Conservation (phyloP, 2,329 filamentous ascomycete genomes). For the Lecanosticta acicola region DNA sequence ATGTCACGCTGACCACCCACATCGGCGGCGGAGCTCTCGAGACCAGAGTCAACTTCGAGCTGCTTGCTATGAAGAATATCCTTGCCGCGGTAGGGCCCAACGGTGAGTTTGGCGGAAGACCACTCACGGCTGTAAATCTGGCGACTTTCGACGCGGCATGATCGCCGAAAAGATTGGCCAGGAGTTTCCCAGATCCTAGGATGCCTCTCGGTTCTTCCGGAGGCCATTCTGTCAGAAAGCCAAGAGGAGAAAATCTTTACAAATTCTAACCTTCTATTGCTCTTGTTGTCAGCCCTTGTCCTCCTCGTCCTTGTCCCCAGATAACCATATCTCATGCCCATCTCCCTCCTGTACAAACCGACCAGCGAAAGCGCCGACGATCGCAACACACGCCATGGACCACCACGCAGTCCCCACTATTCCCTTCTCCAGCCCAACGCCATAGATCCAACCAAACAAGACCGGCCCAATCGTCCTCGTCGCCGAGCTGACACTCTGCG, state of each 20-base stretch:
- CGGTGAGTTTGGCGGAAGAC: neutral
- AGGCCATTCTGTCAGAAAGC: no score
- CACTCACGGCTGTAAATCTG: conserved; percentile 3
- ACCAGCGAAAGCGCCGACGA: conserved; percentile 53
- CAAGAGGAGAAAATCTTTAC: neutral
- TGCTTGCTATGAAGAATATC: conserved; percentile 34
- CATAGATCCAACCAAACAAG: conserved; percentile 48
- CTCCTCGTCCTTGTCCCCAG: conserved; percentile 39
- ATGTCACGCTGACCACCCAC: conserved; percentile 36
- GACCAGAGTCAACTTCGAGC: conserved; percentile 37
- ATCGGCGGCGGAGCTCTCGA: conserved; percentile 34
- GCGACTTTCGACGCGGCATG: neutral
- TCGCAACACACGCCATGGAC: conserved; percentile 49
- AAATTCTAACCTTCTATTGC: neutral
- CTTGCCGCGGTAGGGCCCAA: conserved; percentile 7
- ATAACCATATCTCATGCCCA: conserved; percentile 54
- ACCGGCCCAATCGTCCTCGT: conserved; percentile 53
- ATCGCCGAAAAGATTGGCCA: no score
- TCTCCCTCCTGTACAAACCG: conserved; percentile 58
- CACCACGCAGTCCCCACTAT: conserved; percentile 55
- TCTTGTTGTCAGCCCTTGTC: neutral
- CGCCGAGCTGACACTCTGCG: conserved; percentile 50
- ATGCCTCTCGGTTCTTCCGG: no score
- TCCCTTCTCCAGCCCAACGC: conserved; percentile 47
- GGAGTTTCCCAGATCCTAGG: no score